Conservation (phyloP, 2,329 filamentous ascomycete genomes). For the Cordyceps tenuipes region DNA sequence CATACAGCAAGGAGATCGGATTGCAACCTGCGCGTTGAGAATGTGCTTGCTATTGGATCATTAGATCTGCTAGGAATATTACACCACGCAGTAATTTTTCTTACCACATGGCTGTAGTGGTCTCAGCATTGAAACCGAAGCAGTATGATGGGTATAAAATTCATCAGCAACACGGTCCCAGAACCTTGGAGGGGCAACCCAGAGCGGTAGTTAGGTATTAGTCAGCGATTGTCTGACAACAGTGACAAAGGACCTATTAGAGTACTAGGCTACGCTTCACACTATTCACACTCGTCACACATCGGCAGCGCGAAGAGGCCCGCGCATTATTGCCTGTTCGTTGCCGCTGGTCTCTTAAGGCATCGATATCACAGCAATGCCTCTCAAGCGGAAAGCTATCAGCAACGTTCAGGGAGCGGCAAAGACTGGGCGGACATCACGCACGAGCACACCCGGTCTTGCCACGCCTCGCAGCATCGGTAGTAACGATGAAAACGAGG, state of each 20-base stretch:
- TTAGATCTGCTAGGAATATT: not conserved
- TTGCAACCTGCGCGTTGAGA: constrained; percentile 93
- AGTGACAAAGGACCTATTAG: too few species aligned
- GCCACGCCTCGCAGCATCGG: constrained; percentile 51
- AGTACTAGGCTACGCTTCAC: too few species aligned
- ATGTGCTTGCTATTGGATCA: constrained; percentile 72
- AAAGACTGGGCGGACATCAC: constrained; percentile 50
- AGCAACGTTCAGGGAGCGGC: constrained; percentile 36
- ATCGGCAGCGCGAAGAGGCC: not conserved
- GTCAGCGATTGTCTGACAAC: not conserved
- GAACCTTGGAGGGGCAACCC: constrained; percentile 1
- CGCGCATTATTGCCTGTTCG: not conserved
- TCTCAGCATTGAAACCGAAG: not conserved
- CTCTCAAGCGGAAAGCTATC: constrained; percentile 61
- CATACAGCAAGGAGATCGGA: constrained; percentile 92
- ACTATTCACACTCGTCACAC: not conserved
- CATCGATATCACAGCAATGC: constrained; percentile 38
- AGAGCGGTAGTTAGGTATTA: not conserved
- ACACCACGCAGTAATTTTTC: constrained; percentile 1
- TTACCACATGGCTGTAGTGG: constrained; percentile 28
- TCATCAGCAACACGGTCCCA: not conserved
- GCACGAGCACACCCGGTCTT: constrained; percentile 51
- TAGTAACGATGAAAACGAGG: constrained; percentile 42
- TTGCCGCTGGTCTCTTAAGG: not conserved
- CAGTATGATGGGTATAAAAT: not conserved